Evolutionary conservation across 768 basidiomycete genomes (phyloP).

Genomic region (Cystoderma amianthinum): DNA sequence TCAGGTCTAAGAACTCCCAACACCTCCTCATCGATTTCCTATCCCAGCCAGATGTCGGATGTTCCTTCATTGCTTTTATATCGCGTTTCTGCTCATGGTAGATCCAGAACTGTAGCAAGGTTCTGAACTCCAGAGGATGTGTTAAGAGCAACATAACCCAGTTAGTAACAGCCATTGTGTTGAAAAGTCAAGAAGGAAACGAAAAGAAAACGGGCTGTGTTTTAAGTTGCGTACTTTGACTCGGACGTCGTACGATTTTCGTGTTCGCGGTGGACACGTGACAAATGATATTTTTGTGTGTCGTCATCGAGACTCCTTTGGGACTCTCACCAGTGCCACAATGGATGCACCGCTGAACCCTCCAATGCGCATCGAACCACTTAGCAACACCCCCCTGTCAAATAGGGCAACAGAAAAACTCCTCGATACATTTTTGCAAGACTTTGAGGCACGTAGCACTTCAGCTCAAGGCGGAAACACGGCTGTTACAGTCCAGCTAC

Average conservation of each 20-base stretch:
- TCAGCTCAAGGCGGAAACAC: constrained; percentile 44
- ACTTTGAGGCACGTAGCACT: constrained; percentile 39
- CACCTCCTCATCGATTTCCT: constrained; percentile 80
- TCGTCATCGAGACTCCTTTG: neutral
- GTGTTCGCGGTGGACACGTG: too few species aligned
- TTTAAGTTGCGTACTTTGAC: neutral
- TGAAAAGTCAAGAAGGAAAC: neutral
- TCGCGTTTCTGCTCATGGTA: constrained; percentile 81
- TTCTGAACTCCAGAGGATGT: constrained; percentile 80
- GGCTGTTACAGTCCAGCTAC: constrained; percentile 51
- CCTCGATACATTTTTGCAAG: constrained; percentile 39
- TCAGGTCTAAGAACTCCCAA: constrained; percentile 85
- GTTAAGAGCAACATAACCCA: constrained; percentile 67
- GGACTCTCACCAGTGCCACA: constrained; percentile 2
- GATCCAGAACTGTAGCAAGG: constrained; percentile 75
- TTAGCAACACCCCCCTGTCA: constrained; percentile 27
- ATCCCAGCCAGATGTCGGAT: constrained; percentile 82
- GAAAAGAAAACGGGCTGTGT: too few species aligned
- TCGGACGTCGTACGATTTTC: neutral
- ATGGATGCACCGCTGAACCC: constrained; percentile 45
- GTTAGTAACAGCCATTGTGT: constrained; percentile 47
- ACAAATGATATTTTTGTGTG: neutral
- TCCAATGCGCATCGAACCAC: constrained; percentile 37
- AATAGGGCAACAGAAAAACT: constrained; percentile 30
- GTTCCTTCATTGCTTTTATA: constrained; percentile 68